Evolutionary conservation across 2,329 filamentous ascomycete species (phyloP).

Genomic region (Sclerotinia nivalis): DNA sequence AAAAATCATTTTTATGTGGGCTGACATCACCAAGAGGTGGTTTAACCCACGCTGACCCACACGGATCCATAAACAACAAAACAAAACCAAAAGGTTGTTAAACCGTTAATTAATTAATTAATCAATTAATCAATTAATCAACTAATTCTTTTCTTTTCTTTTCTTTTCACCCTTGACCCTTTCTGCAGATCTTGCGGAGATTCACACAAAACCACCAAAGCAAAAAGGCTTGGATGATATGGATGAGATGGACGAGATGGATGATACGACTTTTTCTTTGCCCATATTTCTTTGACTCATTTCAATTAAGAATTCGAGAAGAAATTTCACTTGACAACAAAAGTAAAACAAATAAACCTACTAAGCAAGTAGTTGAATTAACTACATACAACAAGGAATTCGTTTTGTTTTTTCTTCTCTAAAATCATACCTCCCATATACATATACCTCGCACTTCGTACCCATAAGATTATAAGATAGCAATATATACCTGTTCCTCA

Average conservation of each 20-base stretch:
- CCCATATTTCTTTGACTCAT: background rate
- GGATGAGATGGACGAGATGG: too few species aligned
- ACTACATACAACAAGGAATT: background rate
- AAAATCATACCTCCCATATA: background rate
- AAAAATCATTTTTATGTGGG: background rate
- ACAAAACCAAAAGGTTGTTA: too few species aligned
- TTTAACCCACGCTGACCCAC: background rate
- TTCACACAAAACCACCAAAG: background rate
- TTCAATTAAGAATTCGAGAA: background rate
- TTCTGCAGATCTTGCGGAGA: conserved; percentile 8
- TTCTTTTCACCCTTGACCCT: background rate
- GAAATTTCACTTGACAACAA: background rate
- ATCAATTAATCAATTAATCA: too few species aligned
- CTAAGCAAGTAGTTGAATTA: background rate
- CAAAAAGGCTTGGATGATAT: background rate
- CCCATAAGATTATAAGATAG: too few species aligned
- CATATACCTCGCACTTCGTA: too few species aligned
- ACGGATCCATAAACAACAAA: background rate
- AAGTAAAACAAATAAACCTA: background rate
- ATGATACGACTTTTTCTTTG: background rate
- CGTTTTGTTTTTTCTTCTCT: background rate
- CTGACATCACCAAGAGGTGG: background rate
- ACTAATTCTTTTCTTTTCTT: too few species aligned
- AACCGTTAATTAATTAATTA: too few species aligned
- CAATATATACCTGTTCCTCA: too few species aligned